Conservation (phyloP, 768 basidiomycete species). For the Suillus variegatus region DNA sequence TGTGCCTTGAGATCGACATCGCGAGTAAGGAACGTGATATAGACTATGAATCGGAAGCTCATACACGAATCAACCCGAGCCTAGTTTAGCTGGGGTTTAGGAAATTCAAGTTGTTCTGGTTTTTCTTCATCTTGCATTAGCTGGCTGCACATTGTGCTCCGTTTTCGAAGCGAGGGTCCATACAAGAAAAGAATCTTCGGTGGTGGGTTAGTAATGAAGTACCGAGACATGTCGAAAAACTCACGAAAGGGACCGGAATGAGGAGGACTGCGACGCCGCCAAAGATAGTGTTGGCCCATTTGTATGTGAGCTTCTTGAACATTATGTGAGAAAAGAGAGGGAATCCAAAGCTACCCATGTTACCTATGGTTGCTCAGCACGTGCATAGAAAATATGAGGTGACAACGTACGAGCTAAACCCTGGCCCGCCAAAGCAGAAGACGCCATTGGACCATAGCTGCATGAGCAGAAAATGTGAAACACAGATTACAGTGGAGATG, state of each 20-base stretch:
- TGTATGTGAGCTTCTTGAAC: constrained; percentile 54
- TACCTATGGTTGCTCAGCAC: constrained; percentile 36
- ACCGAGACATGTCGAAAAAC: constrained; percentile 13
- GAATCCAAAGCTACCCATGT: constrained; percentile 52
- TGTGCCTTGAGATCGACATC: not conserved
- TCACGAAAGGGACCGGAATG: constrained; percentile 58
- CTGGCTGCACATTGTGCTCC: constrained; percentile 22
- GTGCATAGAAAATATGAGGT: not conserved
- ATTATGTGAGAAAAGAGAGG: constrained; percentile 63
- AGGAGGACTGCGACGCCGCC: constrained; percentile 51
- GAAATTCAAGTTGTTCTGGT: not conserved
- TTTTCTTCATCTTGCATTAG: constrained; percentile 12
- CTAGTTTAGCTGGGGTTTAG: not conserved
- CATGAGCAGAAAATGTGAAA: constrained; percentile 13
- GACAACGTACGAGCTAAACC: constrained; percentile 50
- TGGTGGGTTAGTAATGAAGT: not conserved
- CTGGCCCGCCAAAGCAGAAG: constrained; percentile 67
- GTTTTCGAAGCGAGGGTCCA: constrained; percentile 29
- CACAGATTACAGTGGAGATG: too few species aligned
- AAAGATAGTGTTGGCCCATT: constrained; percentile 60
- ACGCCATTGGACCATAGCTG: constrained; percentile 59
- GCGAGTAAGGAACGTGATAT: not conserved
- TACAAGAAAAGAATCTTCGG: constrained; percentile 32
- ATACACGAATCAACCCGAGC: not conserved
- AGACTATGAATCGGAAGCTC: not conserved